Evolutionary conservation across 305 asterid genomes (phyloP), one percentile per base, ranked within the genome.

Genomic region (Ajuga reptans): DNA sequence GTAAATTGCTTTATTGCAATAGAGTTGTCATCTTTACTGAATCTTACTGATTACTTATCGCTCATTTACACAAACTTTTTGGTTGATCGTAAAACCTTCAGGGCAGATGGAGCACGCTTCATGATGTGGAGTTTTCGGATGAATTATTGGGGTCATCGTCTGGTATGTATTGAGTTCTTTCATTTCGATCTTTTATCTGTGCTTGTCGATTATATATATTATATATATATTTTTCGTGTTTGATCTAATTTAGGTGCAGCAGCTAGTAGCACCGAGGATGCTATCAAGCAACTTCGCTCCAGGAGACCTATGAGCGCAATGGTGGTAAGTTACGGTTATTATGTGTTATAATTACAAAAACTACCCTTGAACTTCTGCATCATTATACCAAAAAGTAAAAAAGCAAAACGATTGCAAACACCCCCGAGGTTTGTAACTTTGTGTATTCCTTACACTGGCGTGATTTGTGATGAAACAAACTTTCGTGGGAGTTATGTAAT

Each of bases 261-360:
- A 4, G 75, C 84, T 53, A 71, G 78, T 74, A 84, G 89, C 81
- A 85, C 95, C 2, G 96, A 92, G 78, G 94, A 84, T 84, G 94
- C 89, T 72, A 87, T 89, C 71, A 86, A 76, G 79, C 86, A 89
- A 75, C 89, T 89, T 74, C 96, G 96, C 41, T 80, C 91, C 36
- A 82, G 74, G 76, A 80, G 92, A 78, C 96, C 87, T 76, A 88
- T 89, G 86, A 91, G 98, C 67, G 78, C 85, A 46, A 85, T 77
- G 55, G 98, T 86, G 89, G 98, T 89, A 83, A 71, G 77, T 64
- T 43, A 69, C 54, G 36, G 45, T 66, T 47, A 1, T 14, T 18
- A 7, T 39, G 8, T 9, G 45, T 2, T 1, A 39, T 39, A 39
- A 39, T 39, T 11, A 7, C 45, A 39, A 8, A 9, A 0, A 39